A percentile compares a stretch with the other conserved stretches of the same genome.
Conservation (phyloP, 2,329 filamentous ascomycete genomes). For the Sclerotinia borealis region DNA sequence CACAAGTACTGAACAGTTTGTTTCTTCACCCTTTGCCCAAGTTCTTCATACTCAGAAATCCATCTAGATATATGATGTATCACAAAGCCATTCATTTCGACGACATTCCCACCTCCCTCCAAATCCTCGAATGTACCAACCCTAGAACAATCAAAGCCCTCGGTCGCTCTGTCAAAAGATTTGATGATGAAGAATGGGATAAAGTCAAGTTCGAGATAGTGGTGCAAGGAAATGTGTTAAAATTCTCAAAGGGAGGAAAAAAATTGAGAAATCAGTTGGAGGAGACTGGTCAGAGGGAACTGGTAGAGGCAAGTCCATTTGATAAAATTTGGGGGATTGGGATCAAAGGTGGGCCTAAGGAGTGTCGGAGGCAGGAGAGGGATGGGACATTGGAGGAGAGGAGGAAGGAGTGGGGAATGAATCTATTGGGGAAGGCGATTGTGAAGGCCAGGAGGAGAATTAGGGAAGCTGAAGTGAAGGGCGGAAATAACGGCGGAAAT, state of each 20-base stretch:
- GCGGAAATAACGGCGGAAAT: not conserved
- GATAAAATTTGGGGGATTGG: conserved; percentile 7
- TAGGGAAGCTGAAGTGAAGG: not conserved
- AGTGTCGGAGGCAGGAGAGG: not conserved
- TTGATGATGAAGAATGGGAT: not conserved
- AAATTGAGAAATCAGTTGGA: not conserved
- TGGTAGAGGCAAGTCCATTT: not conserved
- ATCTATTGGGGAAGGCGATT: not conserved
- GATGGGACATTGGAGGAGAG: not conserved
- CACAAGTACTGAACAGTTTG: not conserved
- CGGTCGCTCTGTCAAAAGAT: not conserved
- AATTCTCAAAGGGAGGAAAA: not conserved
- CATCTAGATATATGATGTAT: not conserved
- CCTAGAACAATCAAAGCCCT: not conserved
- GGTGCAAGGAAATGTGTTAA: not conserved
- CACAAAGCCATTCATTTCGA: not conserved
- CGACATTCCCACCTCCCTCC: not conserved
- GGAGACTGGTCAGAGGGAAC: not conserved
- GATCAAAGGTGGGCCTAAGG: not conserved
- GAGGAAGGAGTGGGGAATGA: not conserved
- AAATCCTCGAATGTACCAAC: not conserved
- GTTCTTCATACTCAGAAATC: not conserved
- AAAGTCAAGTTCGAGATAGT: not conserved
- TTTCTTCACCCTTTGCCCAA: not conserved
- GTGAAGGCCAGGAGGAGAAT: not conserved